Percentiles rank a stretch among this genome's conserved stretches.
Conservation (phyloP, 1,284 basidiomycete species). For the Moniliella sp. region DNA sequence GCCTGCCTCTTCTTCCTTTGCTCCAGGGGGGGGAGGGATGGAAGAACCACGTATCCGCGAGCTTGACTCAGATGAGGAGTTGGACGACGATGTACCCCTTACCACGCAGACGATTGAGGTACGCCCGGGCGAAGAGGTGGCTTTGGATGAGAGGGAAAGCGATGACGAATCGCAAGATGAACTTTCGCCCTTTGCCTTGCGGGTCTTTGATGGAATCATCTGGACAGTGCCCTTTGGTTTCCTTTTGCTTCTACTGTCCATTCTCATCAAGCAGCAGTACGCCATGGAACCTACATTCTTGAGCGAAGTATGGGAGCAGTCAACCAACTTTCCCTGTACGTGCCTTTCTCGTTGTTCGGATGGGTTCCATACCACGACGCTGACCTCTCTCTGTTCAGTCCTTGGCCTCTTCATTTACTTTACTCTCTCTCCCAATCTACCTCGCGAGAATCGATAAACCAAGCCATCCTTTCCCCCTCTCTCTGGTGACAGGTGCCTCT, state of each 20-base stretch:
- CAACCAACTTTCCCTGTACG: slow-evolving; percentile 15
- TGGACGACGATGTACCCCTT: no score
- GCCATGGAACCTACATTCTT: slow-evolving; percentile 10
- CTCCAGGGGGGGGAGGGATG: background rate
- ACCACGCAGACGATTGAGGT: no score
- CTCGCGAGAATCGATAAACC: no score
- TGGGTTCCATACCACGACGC: background rate
- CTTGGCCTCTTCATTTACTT: slow-evolving; percentile 13
- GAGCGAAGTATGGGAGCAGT: slow-evolving; percentile 9
- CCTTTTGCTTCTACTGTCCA: slow-evolving; percentile 21
- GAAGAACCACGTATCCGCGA: no score
- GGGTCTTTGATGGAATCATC: slow-evolving; percentile 15
- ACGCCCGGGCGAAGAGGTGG: no score
- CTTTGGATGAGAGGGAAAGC: no score
- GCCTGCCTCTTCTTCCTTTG: no score
- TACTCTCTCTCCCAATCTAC: slow-evolving; percentile 6
- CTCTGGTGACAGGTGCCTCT: slow-evolving; percentile 9
- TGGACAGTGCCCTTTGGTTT: slow-evolving; percentile 30
- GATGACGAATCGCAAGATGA: background rate
- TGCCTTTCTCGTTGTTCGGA: slow-evolving; percentile 1
- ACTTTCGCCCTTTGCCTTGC: slow-evolving; percentile 10
- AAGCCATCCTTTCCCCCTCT: slow-evolving; percentile 4
- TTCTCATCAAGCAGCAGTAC: slow-evolving; percentile 30
- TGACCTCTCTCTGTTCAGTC: slow-evolving; percentile 3
- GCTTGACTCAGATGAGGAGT: no score